These are phyloP conservation scores for Aspergillus sp. DNA, from an alignment of 2,329 filamentous ascomycete genomes.

Conservation along the genomic window DNA sequence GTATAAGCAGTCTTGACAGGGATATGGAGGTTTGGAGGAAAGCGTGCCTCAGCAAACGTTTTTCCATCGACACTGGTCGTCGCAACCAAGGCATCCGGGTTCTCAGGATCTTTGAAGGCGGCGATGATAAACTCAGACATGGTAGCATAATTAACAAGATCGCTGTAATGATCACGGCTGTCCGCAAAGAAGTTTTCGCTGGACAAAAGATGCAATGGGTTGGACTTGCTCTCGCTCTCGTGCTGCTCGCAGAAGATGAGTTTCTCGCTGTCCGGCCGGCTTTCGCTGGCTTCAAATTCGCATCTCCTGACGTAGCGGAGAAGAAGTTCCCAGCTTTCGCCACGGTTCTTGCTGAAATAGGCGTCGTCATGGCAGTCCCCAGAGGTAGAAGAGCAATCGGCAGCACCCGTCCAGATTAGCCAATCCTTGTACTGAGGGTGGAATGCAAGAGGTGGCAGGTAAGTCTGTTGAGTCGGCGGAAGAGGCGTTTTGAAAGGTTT, in stretches of 20 bases:
- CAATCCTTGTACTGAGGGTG: slow-evolving; percentile 83
- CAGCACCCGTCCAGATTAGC: slow-evolving; percentile 81
- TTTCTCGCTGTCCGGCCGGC: slow-evolving; percentile 57
- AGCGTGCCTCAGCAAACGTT: slow-evolving; percentile 76
- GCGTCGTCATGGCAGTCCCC: slow-evolving; percentile 66
- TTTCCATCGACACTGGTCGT: slow-evolving; percentile 82
- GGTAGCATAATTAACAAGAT: slow-evolving; percentile 82
- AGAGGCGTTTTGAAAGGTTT: slow-evolving; percentile 70
- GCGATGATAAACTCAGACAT: slow-evolving; percentile 97
- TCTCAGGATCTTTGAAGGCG: slow-evolving; percentile 63
- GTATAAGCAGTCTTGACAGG: slow-evolving; percentile 81
- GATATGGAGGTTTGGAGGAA: slow-evolving; percentile 80
- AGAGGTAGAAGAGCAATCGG: slow-evolving; percentile 62
- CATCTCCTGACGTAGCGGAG: slow-evolving; percentile 75
- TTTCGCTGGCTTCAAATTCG: slow-evolving; percentile 74
- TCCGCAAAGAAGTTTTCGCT: slow-evolving; percentile 76
- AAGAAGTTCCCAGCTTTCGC: slow-evolving; percentile 72
- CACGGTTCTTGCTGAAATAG: slow-evolving; percentile 74
- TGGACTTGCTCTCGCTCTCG: slow-evolving; percentile 60
- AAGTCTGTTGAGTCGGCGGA: slow-evolving; percentile 48
- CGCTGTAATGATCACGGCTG: slow-evolving; percentile 61
- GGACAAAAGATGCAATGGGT: slow-evolving; percentile 67
- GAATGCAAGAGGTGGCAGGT: slow-evolving; percentile 65
- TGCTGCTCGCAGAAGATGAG: slow-evolving; percentile 65
- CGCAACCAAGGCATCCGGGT: slow-evolving; percentile 67